Evolutionary conservation across 345 rosid species (phyloP).

Genomic region (Erodium maritimum): DNA sequence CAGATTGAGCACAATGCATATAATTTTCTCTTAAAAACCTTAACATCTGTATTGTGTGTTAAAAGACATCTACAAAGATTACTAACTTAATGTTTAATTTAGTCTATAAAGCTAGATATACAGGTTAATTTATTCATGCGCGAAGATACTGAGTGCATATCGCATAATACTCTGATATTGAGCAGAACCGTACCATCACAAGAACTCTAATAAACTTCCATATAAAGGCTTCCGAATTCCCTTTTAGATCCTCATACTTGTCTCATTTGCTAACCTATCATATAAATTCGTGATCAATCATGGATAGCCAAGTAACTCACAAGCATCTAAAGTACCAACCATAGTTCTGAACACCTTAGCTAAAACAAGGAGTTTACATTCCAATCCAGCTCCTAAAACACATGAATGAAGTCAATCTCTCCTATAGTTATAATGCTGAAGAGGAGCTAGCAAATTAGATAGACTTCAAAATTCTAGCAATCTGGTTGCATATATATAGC

Average conservation of each 20-base stretch:
- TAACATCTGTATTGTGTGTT: background rate
- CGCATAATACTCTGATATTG: background rate
- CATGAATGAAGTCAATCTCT: too few species aligned
- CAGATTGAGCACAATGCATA: background rate
- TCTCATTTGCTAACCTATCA: background rate
- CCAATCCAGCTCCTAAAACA: too few species aligned
- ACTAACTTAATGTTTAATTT: background rate
- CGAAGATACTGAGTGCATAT: background rate
- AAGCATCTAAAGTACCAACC: background rate
- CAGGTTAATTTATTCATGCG: background rate
- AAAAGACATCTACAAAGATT: background rate
- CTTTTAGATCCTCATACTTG: background rate
- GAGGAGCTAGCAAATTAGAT: background rate
- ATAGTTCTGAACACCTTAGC: too few species aligned
- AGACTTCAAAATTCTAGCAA: background rate
- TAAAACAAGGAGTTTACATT: too few species aligned
- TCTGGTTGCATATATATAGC: background rate
- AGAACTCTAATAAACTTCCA: background rate
- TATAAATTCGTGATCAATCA: too few species aligned
- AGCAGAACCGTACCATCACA: background rate
- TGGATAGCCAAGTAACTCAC: background rate
- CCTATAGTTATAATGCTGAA: background rate
- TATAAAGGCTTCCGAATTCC: background rate
- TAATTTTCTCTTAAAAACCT: background rate
- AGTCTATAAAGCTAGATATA: background rate